These are phyloP conservation scores for Sonneratia alba DNA, from an alignment of 345 rosid species.

Conservation along the genomic window DNA sequence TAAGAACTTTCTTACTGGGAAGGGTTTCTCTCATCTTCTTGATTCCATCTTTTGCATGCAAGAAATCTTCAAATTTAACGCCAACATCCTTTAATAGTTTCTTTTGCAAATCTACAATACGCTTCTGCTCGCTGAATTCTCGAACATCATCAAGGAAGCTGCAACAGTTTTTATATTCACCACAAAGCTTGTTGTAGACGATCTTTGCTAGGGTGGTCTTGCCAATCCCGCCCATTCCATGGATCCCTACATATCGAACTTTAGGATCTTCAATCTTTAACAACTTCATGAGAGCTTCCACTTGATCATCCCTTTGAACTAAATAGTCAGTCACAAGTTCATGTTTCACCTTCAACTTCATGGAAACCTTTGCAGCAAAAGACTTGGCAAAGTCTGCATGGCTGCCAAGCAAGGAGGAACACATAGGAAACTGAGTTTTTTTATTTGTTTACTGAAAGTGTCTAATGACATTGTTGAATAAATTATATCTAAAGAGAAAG, in stretches of 20 bases:
- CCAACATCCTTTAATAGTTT: neutral
- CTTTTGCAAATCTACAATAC: neutral
- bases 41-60: neutral
- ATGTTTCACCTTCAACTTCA: neutral
- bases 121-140: neutral
- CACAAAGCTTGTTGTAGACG: neutral
- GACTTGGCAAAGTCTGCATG: neutral
- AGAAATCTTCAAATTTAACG: neutral
- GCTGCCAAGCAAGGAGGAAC: neutral
- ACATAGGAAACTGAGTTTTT: neutral
- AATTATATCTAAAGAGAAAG: no score
- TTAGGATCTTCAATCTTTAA: neutral
- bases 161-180: neutral
- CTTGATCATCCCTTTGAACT: neutral
- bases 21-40: neutral
- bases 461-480: no score
- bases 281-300: neutral
- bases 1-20: constrained; percentile 8
- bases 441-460: neutral
- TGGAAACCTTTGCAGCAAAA: neutral
- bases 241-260: constrained; percentile 1
- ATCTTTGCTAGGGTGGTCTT: neutral
- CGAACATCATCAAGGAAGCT: neutral
- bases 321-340: neutral
- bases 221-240: constrained; percentile 1